A percentile compares a stretch with the other conserved stretches of the same genome.
These are phyloP conservation scores for Aspergillus versicolor DNA, from an alignment of 2,329 filamentous ascomycete species.

Conservation along the genomic window DNA sequence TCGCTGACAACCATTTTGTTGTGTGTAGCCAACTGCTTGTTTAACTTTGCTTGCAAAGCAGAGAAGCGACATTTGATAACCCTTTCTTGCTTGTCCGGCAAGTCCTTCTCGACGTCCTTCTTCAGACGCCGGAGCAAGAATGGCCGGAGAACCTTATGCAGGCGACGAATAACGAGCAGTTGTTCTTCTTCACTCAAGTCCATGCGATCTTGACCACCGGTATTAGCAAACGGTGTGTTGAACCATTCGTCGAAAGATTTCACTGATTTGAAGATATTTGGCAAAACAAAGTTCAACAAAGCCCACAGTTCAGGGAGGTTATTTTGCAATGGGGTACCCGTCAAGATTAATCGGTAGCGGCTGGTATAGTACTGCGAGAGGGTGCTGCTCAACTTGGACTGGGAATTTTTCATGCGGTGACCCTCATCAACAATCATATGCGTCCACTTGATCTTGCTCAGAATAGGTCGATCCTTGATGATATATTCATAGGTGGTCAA, in stretches of 20 bases:
- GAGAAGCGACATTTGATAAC: slow-evolving; percentile 99
- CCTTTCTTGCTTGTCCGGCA: slow-evolving; percentile 98
- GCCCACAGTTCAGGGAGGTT: slow-evolving; percentile 96
- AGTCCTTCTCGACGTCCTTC: slow-evolving; percentile 98
- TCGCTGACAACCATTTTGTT: slow-evolving; percentile 94
- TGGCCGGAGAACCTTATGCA: slow-evolving; percentile 95
- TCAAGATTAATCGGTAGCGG: slow-evolving; percentile 92
- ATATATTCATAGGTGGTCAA: slow-evolving; percentile 99
- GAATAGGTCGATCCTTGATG: slow-evolving; percentile 93
- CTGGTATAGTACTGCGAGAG: slow-evolving; percentile 94
- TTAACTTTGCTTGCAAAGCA: slow-evolving; percentile 84
- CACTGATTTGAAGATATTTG: slow-evolving; percentile 98
- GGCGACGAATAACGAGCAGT: slow-evolving; percentile 92
- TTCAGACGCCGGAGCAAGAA: slow-evolving; percentile 98
- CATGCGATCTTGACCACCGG: slow-evolving; percentile 97
- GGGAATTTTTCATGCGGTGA: slow-evolving; percentile 98
- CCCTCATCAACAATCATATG: slow-evolving; percentile 99
- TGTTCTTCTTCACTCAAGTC: slow-evolving; percentile 99
- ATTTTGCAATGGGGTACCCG: slow-evolving; percentile 95
- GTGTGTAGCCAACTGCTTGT: slow-evolving; percentile 96
- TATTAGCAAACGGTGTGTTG: slow-evolving; percentile 98
- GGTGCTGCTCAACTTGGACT: slow-evolving; percentile 93
- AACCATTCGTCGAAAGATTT: slow-evolving; percentile 99
- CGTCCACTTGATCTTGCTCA: slow-evolving; percentile 99
- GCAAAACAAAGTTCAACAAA: slow-evolving; percentile 95